Percentiles rank a stretch among this genome's conserved stretches.
phyloP scores from a whole-genome alignment of 176 grass and related monocot species.

The Juncus inflexus region DNA sequence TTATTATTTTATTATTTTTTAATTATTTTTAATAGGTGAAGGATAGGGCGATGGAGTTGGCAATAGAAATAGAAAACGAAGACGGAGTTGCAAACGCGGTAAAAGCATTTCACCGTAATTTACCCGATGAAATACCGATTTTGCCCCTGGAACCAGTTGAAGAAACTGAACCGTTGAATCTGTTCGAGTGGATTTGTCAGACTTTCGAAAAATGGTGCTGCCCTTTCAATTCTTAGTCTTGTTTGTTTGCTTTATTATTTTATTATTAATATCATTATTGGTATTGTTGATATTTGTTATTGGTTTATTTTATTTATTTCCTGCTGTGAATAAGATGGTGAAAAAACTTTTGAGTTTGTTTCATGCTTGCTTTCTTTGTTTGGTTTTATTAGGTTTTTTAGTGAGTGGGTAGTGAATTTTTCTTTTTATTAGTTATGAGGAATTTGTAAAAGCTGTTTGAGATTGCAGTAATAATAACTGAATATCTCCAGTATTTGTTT shows the following conservation, averaged over 20 bases:
- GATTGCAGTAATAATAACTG: neutral
- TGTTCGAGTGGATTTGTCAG: slow-evolving; percentile 49
- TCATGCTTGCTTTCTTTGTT: neutral
- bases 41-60: slow-evolving; percentile 58
- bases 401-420: no score
- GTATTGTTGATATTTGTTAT: slow-evolving; percentile 26
- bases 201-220: slow-evolving; percentile 67
- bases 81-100: slow-evolving; percentile 83
- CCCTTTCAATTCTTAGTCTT: slow-evolving; percentile 49
- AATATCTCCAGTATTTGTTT: neutral
- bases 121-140: slow-evolving; percentile 54
- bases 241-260: slow-evolving; percentile 3
- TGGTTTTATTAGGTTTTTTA: no score
- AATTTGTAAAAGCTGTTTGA: no score
- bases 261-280: slow-evolving; percentile 7
- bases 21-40: slow-evolving; percentile 53
- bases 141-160: slow-evolving; percentile 19
- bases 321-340: slow-evolving; percentile 38
- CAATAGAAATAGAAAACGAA: slow-evolving; percentile 78
- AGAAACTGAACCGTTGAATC: slow-evolving; percentile 44
- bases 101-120: slow-evolving; percentile 69
- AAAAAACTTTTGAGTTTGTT: neutral
- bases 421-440: no score
- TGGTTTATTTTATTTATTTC: slow-evolving; percentile 16
- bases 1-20: no score